A percentile compares a stretch with the other conserved stretches of the same genome.
Evolutionary conservation across 768 basidiomycete species (phyloP).

Genomic region (Strobilomyces dryophilus): DNA sequence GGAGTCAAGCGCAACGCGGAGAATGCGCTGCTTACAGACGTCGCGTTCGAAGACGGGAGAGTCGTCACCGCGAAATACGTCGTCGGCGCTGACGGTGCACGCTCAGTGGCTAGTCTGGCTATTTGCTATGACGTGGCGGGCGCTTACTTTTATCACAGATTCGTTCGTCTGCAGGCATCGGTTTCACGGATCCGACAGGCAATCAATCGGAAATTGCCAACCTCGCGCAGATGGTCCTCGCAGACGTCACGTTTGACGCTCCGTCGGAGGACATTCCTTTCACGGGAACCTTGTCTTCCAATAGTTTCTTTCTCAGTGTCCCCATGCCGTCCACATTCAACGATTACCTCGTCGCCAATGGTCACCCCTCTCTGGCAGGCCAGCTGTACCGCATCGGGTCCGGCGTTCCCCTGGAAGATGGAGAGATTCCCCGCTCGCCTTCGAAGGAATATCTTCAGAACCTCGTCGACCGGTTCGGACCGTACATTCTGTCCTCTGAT

Average conservation of each 20-base stretch:
- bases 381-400: slow-evolving; percentile 39
- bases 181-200: slow-evolving; percentile 42
- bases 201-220: slow-evolving; percentile 22
- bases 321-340: slow-evolving; percentile 34
- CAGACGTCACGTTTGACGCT: slow-evolving; percentile 40
- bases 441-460: slow-evolving; percentile 42
- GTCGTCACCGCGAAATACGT: slow-evolving; percentile 43
- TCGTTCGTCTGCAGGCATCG: slow-evolving; percentile 38
- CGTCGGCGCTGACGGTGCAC: slow-evolving; percentile 49
- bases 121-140: not conserved
- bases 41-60: slow-evolving; percentile 45
- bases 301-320: slow-evolving; percentile 34
- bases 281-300: slow-evolving; percentile 23
- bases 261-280: not conserved
- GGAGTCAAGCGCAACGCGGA: slow-evolving; percentile 31
- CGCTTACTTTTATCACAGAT: slow-evolving; percentile 29
- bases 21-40: slow-evolving; percentile 32
- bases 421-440: slow-evolving; percentile 36
- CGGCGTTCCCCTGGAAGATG: slow-evolving; percentile 34
- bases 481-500: slow-evolving; percentile 30
- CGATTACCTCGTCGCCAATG: slow-evolving; percentile 10
- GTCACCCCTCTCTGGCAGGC: slow-evolving; percentile 5
- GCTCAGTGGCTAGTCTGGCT: slow-evolving; percentile 36
- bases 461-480: slow-evolving; percentile 39
- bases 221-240: slow-evolving; percentile 41